phyloP scores from a whole-genome alignment of 1,139 yeast species.

The Lodderomyces oxycetoniae region DNA sequence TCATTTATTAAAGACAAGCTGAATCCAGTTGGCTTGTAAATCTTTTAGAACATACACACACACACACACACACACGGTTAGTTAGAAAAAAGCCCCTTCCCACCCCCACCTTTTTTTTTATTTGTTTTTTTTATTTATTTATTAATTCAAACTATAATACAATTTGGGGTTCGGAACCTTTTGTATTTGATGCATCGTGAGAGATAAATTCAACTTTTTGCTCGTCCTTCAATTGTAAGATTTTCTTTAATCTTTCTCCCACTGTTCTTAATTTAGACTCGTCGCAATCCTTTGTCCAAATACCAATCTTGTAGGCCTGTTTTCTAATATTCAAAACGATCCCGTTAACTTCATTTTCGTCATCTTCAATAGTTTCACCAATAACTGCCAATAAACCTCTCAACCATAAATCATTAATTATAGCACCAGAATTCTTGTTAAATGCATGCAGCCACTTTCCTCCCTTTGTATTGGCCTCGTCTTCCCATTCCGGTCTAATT shows the following conservation, averaged over 20 bases:
- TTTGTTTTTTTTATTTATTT: too few relatives aligned
- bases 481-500: conserved; percentile 99
- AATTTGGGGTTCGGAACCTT: conserved; percentile 41
- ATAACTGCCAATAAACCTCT: conserved; percentile 85
- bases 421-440: conserved; percentile 60
- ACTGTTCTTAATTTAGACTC: conserved; percentile 59
- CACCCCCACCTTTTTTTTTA: neutral
- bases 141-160: conserved; percentile 23
- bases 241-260: conserved; percentile 83
- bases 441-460: conserved; percentile 85
- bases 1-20: conserved; percentile 47
- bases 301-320: conserved; percentile 76
- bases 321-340: conserved; percentile 87
- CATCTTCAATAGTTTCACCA: conserved; percentile 93
- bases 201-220: conserved; percentile 74
- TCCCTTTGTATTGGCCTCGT: conserved; percentile 77
- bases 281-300: conserved; percentile 88
- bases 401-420: conserved; percentile 90
- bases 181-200: conserved; percentile 51
- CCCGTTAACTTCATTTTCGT: conserved; percentile 89
- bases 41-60: neutral
- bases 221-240: conserved; percentile 61
- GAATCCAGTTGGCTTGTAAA: conserved; percentile 35
- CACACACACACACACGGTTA: conserved; percentile 9
- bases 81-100: neutral